Evolutionary conservation across 2,329 filamentous ascomycete species (phyloP).

Genomic region (Gnomoniopsis smithogilvyi): DNA sequence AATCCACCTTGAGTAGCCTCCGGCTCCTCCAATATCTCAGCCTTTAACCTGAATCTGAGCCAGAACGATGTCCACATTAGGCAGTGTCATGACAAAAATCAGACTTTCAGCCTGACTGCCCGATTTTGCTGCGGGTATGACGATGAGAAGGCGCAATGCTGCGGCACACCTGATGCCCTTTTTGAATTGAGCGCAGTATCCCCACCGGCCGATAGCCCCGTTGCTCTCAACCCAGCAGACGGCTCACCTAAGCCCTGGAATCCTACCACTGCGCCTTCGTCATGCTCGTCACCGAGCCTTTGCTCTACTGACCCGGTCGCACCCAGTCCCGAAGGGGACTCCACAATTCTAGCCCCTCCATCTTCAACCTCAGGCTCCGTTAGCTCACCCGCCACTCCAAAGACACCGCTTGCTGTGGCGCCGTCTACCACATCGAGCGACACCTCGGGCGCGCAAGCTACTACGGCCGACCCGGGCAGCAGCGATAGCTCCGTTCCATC

Average conservation of each 20-base stretch:
- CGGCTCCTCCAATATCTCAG: not conserved
- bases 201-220: not conserved
- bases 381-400: not conserved
- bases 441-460: not conserved
- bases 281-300: not conserved
- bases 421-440: not conserved
- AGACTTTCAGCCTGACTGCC: not conserved
- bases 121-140: slow-evolving; percentile 2
- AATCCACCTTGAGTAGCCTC: not conserved
- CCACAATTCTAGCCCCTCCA: no score
- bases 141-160: not conserved
- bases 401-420: not conserved
- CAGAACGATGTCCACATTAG: slow-evolving; percentile 1
- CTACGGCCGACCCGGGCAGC: not conserved
- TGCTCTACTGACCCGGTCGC: no score
- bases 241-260: not conserved
- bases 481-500: not conserved
- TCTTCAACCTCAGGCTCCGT: not conserved
- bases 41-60: not conserved
- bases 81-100: not conserved
- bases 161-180: not conserved
- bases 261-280: not conserved
- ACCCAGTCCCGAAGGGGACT: no score
- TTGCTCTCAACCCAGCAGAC: not conserved
- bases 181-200: not conserved